Evolutionary conservation across 257 asterid species (phyloP), one percentile per base, ranked within the genome.

Genomic region (Eucommia ulmoides): DNA sequence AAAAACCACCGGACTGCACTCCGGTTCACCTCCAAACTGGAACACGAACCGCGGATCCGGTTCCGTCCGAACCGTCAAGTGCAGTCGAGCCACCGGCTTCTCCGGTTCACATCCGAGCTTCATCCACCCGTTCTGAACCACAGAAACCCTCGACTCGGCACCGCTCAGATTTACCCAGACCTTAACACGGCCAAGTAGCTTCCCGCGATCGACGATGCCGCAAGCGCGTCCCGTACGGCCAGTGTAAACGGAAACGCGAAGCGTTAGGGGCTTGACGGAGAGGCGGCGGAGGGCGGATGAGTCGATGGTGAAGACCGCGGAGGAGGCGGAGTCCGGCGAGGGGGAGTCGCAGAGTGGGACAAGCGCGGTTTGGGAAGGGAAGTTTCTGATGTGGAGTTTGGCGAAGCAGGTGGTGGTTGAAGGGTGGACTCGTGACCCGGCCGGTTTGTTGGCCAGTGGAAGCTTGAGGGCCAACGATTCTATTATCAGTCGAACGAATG

Each of bases 21-120:
- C 86, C 70, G 96, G 96, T 52, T 82, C 96, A 12, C 94, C 93
- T 9, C 89, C 96, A 52, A 86, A 86, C 61, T 86, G 96, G 55
- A 86, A 86, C 46, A 86, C 86, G 61, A 62, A 86, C 64, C 96
- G 70, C 3, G 93, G 96, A 46, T 86, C 96, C 63, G 94, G 87
- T 50, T 86, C 84, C 12, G 94, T 76, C 55, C 93, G 81, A 62
- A 86, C 84, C 0, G 54, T 60, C 20, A 78, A 35, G 48, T 86
- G 94, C 65, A 86, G 51, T 60, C 60, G 63, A 0, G 93, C 82
- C 58, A 16, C 78, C 59, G 74, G 55, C 5, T 68, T 68, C 0
- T 53, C 61, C 7, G 55, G 58, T 1, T 54, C 64, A 15, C 45
- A 65, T 17, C 74, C 79, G 23, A 86, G 73, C 61, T 80, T 86